Conservation (phyloP, 345 rosid genomes). For the Citrus unshiu region DNA sequence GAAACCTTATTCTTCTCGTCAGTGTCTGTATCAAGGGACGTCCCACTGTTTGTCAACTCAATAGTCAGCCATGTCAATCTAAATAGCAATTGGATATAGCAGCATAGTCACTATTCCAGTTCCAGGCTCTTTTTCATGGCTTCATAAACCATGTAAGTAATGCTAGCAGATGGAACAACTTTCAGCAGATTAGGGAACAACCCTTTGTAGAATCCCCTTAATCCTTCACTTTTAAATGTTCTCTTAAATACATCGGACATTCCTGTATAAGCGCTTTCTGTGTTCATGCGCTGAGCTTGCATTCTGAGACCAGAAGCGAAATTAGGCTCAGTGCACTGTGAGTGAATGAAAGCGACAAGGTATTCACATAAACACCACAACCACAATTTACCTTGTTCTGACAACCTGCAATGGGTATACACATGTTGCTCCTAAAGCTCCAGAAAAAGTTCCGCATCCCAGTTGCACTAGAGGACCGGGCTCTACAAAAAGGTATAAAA, state of each 20-base stretch:
- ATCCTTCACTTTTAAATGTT: constrained; percentile 68
- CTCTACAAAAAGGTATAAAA: constrained; percentile 29
- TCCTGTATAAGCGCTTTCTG: constrained; percentile 44
- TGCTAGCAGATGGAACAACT: constrained; percentile 51
- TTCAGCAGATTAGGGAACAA: constrained; percentile 82
- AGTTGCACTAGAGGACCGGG: constrained; percentile 88
- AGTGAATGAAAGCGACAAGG: not conserved
- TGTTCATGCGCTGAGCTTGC: constrained; percentile 67
- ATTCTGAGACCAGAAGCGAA: constrained; percentile 43
- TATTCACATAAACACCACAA: not conserved
- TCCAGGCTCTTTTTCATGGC: constrained; percentile 77
- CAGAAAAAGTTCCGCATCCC: constrained; percentile 86
- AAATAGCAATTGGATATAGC: constrained; percentile 7
- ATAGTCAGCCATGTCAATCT: constrained; percentile 26
- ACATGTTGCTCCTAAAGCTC: constrained; percentile 89
- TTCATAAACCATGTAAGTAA: constrained; percentile 63
- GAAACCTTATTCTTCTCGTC: constrained; percentile 22
- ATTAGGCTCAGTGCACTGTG: not conserved
- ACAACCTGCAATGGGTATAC: constrained; percentile 95
- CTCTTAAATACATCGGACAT: constrained; percentile 78
- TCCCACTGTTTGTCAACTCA: constrained; percentile 1
- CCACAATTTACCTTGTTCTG: constrained; percentile 66
- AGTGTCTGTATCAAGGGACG: constrained; percentile 4
- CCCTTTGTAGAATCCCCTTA: constrained; percentile 78
- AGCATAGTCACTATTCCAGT: constrained; percentile 40